Evolutionary conservation across 2,329 filamentous ascomycete species (phyloP).

Genomic region (Cladosporium sp.): DNA sequence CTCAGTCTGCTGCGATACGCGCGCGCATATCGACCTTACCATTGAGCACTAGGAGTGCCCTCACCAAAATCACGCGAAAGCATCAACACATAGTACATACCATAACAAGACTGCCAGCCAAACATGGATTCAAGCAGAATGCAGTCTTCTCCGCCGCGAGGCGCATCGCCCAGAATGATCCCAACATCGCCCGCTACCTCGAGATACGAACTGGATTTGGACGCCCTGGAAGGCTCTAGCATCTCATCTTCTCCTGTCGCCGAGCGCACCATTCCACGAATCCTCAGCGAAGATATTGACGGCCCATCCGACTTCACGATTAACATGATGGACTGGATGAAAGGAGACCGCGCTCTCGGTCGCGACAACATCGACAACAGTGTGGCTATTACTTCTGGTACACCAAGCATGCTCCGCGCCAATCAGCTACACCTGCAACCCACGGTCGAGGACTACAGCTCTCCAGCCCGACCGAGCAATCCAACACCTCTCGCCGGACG

Average conservation of each 20-base stretch:
- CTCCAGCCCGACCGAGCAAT: constrained; percentile 12
- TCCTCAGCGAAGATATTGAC: constrained; percentile 40
- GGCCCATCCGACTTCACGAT: constrained; percentile 41
- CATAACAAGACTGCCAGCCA: not conserved
- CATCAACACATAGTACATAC: not conserved
- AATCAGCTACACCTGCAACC: constrained; percentile 1
- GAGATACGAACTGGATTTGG: constrained; percentile 37
- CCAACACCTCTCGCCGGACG: constrained; percentile 5
- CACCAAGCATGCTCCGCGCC: constrained; percentile 5
- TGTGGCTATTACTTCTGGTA: constrained; percentile 10
- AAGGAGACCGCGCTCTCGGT: constrained; percentile 21
- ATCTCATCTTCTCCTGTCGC: constrained; percentile 9
- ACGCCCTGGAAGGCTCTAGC: constrained; percentile 26
- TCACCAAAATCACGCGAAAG: not conserved
- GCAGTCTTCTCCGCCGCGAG: constrained; percentile 15
- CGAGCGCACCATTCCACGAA: constrained; percentile 14
- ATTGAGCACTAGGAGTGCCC: not conserved
- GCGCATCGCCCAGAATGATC: not conserved
- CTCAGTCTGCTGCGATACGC: not conserved
- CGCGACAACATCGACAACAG: constrained; percentile 26
- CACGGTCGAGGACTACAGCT: constrained; percentile 16
- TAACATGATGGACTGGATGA: constrained; percentile 39
- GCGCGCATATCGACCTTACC: not conserved
- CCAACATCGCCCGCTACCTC: constrained; percentile 12
- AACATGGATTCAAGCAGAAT: constrained; percentile 18